Evolutionary conservation across 2,329 filamentous ascomycete genomes (phyloP), one percentile per base, ranked within the genome.

Genomic region (Fusarium haematococcum): DNA sequence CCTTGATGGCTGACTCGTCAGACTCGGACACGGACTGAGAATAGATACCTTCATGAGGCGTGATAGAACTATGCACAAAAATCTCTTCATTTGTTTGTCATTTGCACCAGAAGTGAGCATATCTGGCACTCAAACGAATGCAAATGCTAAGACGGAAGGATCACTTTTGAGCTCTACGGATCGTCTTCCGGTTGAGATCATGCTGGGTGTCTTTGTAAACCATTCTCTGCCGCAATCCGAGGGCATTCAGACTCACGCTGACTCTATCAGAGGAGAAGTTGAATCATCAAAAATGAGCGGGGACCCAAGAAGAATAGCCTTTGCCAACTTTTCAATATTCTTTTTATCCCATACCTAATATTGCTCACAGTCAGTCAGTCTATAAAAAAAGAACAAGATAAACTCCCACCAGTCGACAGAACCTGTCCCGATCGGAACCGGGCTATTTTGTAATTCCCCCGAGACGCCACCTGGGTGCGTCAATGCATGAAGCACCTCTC

Each of bases 101-200:
- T 8, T 5, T 10, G 10, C 2, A 5, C 11, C 10, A 41, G 4
- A 20, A 41, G 37, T 41, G 18, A 13, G 3, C 5, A 1, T 11
- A 41, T 5, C 5, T 41, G 3, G n/a, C 2, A 11, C 18, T 41
- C 10, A 4, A 4, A 13, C 39, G 2, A 20, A 41, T 3, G 9
- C 5, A 20, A 41, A 41, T 5, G 5, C n/a, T 0, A 13, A 3
- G n/a, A 43, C 6, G 3, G 3, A 23, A 43, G 1, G 1, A 1
- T 23, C 11, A 11, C 13, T 20, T 43, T 43, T 13, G 0, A 43
- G 13, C 20, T 43, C 41, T 23, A 23, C 6, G 6, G 13, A 45
- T 45, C 11, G 7, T 8, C 41, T 45, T 43, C 10, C n/a, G 10
- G 13, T 3, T 43, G 10, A 43, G n/a, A 8, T 23, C 7, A 45